phyloP scores from a whole-genome alignment of 2,329 filamentous ascomycete species.

The Tolypocladium pustulatum region DNA sequence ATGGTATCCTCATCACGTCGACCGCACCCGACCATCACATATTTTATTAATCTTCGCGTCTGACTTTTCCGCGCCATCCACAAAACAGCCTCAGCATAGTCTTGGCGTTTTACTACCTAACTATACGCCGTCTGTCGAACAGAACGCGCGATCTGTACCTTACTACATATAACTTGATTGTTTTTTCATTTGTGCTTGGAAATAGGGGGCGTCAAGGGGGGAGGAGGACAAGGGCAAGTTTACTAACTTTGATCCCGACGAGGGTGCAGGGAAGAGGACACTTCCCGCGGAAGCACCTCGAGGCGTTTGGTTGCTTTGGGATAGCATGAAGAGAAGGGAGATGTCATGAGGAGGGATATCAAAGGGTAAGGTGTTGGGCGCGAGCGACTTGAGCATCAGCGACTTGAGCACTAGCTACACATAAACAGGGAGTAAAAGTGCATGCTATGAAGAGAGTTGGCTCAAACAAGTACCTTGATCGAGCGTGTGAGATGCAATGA shows the following conservation, averaged over 20 bases:
- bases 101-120: slow-evolving; percentile 17
- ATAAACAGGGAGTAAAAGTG: neutral
- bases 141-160: slow-evolving; percentile 13
- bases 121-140: slow-evolving; percentile 8
- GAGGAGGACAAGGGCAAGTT: slow-evolving; percentile 10
- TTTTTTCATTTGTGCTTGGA: slow-evolving; percentile 12
- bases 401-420: neutral
- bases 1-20: slow-evolving; percentile 3
- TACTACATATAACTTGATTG: slow-evolving; percentile 14
- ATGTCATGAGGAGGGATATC: neutral
- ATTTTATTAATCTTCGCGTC: neutral
- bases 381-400: neutral
- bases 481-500: neutral
- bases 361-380: neutral
- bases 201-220: slow-evolving; percentile 14
- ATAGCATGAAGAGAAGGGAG: slow-evolving; percentile 5
- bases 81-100: slow-evolving; percentile 18
- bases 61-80: neutral
- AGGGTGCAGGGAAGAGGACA: slow-evolving; percentile 8
- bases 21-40: slow-evolving; percentile 2
- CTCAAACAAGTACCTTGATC: neutral
- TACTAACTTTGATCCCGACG: slow-evolving; percentile 11
- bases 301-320: slow-evolving; percentile 8
- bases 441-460: neutral
- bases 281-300: slow-evolving; percentile 4